These are phyloP conservation scores for Viola pubescens DNA, from an alignment of 441 rosid genomes.

Conservation along the genomic window DNA sequence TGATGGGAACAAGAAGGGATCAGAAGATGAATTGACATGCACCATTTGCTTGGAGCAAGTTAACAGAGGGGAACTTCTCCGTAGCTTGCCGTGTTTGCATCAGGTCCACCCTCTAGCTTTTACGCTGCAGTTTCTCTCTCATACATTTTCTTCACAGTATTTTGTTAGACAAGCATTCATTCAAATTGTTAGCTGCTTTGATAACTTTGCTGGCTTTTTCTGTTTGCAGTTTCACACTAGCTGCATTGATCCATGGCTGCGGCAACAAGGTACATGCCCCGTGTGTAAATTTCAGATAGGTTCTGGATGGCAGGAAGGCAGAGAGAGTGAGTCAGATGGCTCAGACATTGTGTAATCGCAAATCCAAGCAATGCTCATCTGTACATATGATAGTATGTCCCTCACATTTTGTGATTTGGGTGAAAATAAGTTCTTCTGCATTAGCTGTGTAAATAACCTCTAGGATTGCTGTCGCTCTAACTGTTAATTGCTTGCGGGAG, in stretches of 20 bases:
- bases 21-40: slow-evolving; percentile 75
- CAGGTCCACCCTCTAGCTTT: slow-evolving; percentile 40
- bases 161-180: no score
- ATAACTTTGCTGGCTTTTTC: not conserved
- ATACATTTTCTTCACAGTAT: no score
- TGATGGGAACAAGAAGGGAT: slow-evolving; percentile 33
- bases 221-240: slow-evolving; percentile 62
- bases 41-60: slow-evolving; percentile 91
- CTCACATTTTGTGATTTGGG: slow-evolving; percentile 5
- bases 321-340: slow-evolving; percentile 37
- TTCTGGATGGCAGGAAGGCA: slow-evolving; percentile 54
- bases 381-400: not conserved
- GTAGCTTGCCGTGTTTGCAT: slow-evolving; percentile 83
- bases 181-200: not conserved
- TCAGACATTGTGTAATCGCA: slow-evolving; percentile 43
- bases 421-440: not conserved
- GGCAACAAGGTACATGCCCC: slow-evolving; percentile 88
- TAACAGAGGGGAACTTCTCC: slow-evolving; percentile 53
- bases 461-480: slow-evolving; percentile 1
- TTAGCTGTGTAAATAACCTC: slow-evolving; percentile 13
- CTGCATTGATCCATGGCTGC: slow-evolving; percentile 87
- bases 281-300: slow-evolving; percentile 70
- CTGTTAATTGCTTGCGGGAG: slow-evolving; percentile 2
- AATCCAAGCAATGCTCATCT: not conserved
- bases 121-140: not conserved